Percentiles rank a stretch among this genome's conserved stretches.
Evolutionary conservation across 805 yeast species (phyloP).

Genomic region (Citeromyces matritensis): DNA sequence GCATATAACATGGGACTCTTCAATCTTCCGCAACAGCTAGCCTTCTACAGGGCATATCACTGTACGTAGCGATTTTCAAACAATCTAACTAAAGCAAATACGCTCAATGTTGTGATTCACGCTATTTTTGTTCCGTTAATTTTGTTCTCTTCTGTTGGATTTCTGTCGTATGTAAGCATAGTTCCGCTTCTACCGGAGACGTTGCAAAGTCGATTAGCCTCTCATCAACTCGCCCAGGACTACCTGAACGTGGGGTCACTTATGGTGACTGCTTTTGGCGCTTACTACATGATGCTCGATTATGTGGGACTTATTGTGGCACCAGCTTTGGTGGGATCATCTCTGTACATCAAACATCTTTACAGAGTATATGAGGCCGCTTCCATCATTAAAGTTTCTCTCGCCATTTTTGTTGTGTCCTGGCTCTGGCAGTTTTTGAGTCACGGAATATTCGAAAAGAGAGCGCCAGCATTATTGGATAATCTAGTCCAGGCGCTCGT

Average conservation of each 20-base stretch:
- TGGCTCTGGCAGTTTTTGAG: conserved; percentile 87
- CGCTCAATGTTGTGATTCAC: conserved; percentile 61
- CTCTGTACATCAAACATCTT: conserved; percentile 7
- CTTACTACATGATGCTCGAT: conserved; percentile 49
- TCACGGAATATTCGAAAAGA: conserved; percentile 66
- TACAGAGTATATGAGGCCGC: conserved; percentile 5
- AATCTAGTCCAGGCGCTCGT: conserved; percentile 75
- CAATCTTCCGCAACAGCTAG: conserved; percentile 33
- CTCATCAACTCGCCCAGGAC: conserved; percentile 6
- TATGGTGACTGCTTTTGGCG: conserved; percentile 29
- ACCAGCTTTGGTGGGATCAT: conserved; percentile 16
- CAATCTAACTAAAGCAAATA: conserved; percentile 10
- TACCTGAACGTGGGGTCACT: conserved; percentile 30
- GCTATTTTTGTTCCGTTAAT: conserved; percentile 70
- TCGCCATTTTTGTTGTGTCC: conserved; percentile 29
- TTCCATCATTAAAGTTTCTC: conserved; percentile 15
- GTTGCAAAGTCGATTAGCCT: conserved; percentile 4
- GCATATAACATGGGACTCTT: conserved; percentile 9
- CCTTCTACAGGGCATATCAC: conserved; percentile 34
- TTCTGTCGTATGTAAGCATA: conserved; percentile 14
- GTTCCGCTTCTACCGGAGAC: too few relatives aligned
- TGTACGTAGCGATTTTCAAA: conserved; percentile 1
- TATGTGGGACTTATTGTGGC: conserved; percentile 27
- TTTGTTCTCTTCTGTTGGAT: conserved; percentile 33
- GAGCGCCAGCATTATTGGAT: conserved; percentile 81